Base-by-base conservation (phyloP, 345 rosid genomes). In the Anastatica hierochuntica region DNA sequence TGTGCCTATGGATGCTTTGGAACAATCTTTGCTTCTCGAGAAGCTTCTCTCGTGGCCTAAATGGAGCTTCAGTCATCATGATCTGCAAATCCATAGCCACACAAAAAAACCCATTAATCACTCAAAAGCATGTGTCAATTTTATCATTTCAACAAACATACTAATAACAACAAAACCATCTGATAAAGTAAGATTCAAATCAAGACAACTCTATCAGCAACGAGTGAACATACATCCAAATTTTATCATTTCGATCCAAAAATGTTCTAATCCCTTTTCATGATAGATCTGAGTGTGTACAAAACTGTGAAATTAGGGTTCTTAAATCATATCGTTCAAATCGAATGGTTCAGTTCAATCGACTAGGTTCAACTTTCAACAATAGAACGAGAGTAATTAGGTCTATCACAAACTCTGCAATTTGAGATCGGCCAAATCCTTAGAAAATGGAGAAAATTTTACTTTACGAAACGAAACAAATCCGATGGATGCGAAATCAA, bases 1-100 rank as follows among this genome's bases (percentile, higher is more conserved):
- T 88, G 76, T 81, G 83, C 55, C 64, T 92, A 7, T 82, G 86
- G 63, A 88, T 67, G 72, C 64, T 78, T 45, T 92, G 98, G 59
- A 79, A 92, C 64, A 29, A 3, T 64, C 64, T 87, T 69, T 90
- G 98, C 75, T 75, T 74, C 82, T 82, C 92, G 9, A 84, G 2
- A 58, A 90, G 82, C 83, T 76, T 77, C 79, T 84, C 98, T 44
- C 92, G 55, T 16, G 96, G 89, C 55, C 89, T 75, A 61, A 87
- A 90, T 14, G 96, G 98, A 49, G 68, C 6, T 67, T 77, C 88
- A 0, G 85, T 54, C 95, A 78, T 79, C 74, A 80, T 80, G 71
- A 33, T 67, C 72, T 67, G 51, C 51, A 1, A 51, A 0, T 42
- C 35, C 11, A 43, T 5, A 45, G 39, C 20, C 18, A 38, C 24